Conservation (phyloP, 2,329 filamentous ascomycete species). For the Endocalyx cinctus region DNA sequence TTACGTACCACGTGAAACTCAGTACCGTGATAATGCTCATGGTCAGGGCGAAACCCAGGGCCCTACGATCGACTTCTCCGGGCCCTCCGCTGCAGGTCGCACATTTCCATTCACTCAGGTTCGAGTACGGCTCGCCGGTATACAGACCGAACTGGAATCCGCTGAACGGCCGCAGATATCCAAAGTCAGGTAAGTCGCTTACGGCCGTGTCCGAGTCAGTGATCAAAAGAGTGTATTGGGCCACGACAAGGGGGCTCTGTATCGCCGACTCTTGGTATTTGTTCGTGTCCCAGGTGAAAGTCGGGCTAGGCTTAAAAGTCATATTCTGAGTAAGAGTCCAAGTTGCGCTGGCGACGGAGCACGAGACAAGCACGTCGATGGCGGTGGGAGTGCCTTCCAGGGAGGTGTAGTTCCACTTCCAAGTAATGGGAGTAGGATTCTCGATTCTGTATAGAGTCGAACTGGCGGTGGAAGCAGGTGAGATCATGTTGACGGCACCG, state of each 20-base stretch:
- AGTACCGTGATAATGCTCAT: conserved; percentile 54
- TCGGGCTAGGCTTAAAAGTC: conserved; percentile 47
- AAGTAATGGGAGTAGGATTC: conserved; percentile 47
- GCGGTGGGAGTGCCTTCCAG: conserved; percentile 54
- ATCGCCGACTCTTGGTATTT: conserved; percentile 42
- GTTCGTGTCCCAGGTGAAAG: conserved; percentile 56
- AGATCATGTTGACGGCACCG: conserved; percentile 50
- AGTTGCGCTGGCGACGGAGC: conserved; percentile 45
- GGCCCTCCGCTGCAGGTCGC: conserved; percentile 52
- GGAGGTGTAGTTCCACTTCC: conserved; percentile 63
- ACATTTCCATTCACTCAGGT: conserved; percentile 50
- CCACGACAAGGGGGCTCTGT: conserved; percentile 43
- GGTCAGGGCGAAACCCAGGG: conserved; percentile 44
- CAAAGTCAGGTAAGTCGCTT: conserved; percentile 46
- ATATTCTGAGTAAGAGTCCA: conserved; percentile 63
- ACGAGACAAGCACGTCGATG: conserved; percentile 55
- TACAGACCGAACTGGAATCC: conserved; percentile 57
- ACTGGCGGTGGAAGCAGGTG: conserved; percentile 41
- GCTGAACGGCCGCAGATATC: conserved; percentile 48
- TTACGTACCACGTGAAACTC: conserved; percentile 62
- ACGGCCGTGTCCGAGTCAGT: conserved; percentile 52
- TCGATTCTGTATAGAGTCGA: conserved; percentile 56
- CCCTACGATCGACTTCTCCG: conserved; percentile 41
- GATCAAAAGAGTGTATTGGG: conserved; percentile 58
- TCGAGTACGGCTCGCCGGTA: conserved; percentile 44